phyloP scores from a whole-genome alignment of 768 basidiomycete species.

The Collybia mongolica region DNA sequence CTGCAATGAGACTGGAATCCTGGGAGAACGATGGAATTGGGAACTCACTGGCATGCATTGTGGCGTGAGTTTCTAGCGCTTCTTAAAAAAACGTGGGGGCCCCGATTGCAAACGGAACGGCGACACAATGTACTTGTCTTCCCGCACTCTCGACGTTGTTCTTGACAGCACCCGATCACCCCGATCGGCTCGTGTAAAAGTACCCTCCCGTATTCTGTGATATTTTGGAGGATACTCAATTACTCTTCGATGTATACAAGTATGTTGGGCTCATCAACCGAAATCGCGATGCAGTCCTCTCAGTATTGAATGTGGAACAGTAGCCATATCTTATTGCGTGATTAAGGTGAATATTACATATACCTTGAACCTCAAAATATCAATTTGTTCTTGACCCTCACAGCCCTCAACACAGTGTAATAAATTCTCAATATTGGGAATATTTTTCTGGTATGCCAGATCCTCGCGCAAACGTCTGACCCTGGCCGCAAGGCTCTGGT shows the following conservation, averaged over 20 bases:
- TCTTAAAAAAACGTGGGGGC: too few relatives aligned
- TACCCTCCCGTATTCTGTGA: slow-evolving; percentile 14
- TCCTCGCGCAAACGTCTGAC: slow-evolving; percentile 16
- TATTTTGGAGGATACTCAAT: slow-evolving; percentile 12
- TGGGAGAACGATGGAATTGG: slow-evolving; percentile 17
- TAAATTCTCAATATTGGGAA: slow-evolving; percentile 7
- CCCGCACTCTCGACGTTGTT: slow-evolving; percentile 13
- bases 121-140: slow-evolving; percentile 13
- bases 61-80: slow-evolving; percentile 5
- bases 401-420: slow-evolving; percentile 14
- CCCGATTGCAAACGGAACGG: slow-evolving; percentile 6
- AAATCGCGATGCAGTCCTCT: slow-evolving; percentile 8
- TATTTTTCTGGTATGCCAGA: slow-evolving; percentile 11
- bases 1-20: too few relatives aligned
- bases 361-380: background rate
- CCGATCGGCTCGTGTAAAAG: slow-evolving; percentile 11
- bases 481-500: slow-evolving; percentile 16
- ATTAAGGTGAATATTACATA: slow-evolving; percentile 9
- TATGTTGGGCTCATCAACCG: slow-evolving; percentile 8
- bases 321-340: slow-evolving; percentile 11
- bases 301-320: slow-evolving; percentile 12
- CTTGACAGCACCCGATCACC: slow-evolving; percentile 14
- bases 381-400: background rate
- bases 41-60: slow-evolving; percentile 11
- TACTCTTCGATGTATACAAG: slow-evolving; percentile 8